These are phyloP conservation scores for Torulaspora globosa DNA, from an alignment of 1,139 yeast genomes.

Conservation along the genomic window DNA sequence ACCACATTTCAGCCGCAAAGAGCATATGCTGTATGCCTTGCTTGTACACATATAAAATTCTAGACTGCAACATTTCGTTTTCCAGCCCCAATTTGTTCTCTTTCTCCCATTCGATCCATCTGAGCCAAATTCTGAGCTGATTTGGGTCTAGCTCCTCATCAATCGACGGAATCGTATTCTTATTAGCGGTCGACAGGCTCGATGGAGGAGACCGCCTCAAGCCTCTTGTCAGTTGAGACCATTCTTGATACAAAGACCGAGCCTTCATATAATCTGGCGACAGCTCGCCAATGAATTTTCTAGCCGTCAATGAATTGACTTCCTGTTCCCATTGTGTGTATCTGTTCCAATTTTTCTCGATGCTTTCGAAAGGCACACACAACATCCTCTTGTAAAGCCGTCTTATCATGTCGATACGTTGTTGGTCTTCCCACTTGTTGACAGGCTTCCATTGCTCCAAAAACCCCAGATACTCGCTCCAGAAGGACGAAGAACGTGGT, in stretches of 20 bases:
- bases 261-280: slow-evolving; percentile 90
- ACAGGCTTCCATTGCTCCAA: slow-evolving; percentile 73
- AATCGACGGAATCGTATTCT: slow-evolving; percentile 41
- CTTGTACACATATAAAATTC: slow-evolving; percentile 71
- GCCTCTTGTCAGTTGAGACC: slow-evolving; percentile 54
- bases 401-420: slow-evolving; percentile 71
- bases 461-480: slow-evolving; percentile 83
- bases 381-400: slow-evolving; percentile 69
- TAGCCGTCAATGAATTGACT: slow-evolving; percentile 68
- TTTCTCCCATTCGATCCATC: slow-evolving; percentile 79
- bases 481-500: slow-evolving; percentile 62
- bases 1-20: slow-evolving; percentile 85
- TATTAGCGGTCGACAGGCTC: slow-evolving; percentile 34
- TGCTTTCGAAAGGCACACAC: slow-evolving; percentile 63
- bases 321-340: slow-evolving; percentile 84
- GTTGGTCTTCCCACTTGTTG: slow-evolving; percentile 84
- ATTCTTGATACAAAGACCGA: slow-evolving; percentile 71
- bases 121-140: slow-evolving; percentile 57
- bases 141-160: slow-evolving; percentile 34
- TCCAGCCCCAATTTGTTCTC: slow-evolving; percentile 61
- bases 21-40: slow-evolving; percentile 67
- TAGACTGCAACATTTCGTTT: slow-evolving; percentile 47
- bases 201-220: slow-evolving; percentile 39
- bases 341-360: slow-evolving; percentile 76
- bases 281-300: slow-evolving; percentile 78